phyloP scores from a whole-genome alignment of 192 early-diverging fungal species.

The Jimgerdemannia flammicorona region DNA sequence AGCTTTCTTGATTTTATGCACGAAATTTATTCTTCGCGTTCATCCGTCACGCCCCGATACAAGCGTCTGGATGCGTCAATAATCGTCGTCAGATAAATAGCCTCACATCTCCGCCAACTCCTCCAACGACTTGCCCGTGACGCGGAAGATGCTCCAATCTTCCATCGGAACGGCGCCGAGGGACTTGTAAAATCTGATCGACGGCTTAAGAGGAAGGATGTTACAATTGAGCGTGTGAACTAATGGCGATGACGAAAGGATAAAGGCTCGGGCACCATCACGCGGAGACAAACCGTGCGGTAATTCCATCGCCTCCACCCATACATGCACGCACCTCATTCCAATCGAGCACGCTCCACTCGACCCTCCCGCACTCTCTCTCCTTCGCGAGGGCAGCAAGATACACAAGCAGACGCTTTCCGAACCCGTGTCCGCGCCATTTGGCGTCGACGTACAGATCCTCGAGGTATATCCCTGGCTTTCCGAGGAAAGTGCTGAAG shows the following conservation, averaged over 20 bases:
- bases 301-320: too few relatives aligned
- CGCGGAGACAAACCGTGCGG: background rate
- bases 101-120: conserved; percentile 33
- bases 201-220: conserved; percentile 29
- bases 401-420: conserved; percentile 61
- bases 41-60: too few relatives aligned
- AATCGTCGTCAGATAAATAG: background rate
- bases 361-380: conserved; percentile 69
- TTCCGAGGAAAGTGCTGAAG: conserved; percentile 71
- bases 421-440: conserved; percentile 64
- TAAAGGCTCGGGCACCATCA: background rate
- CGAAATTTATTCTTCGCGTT: too few relatives aligned
- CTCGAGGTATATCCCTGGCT: conserved; percentile 82
- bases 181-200: conserved; percentile 70
- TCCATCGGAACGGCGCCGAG: conserved; percentile 64
- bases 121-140: conserved; percentile 54
- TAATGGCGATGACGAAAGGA: background rate
- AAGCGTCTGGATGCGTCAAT: too few relatives aligned
- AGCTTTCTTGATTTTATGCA: too few relatives aligned
- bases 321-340: conserved; percentile 42
- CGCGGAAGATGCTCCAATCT: conserved; percentile 76
- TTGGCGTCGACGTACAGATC: conserved; percentile 71
- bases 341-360: conserved; percentile 87
- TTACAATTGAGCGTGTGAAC: background rate
- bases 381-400: conserved; percentile 62